Conservation (phyloP, 805 yeast species). For the Wickerhamiella vanderwaltii region DNA sequence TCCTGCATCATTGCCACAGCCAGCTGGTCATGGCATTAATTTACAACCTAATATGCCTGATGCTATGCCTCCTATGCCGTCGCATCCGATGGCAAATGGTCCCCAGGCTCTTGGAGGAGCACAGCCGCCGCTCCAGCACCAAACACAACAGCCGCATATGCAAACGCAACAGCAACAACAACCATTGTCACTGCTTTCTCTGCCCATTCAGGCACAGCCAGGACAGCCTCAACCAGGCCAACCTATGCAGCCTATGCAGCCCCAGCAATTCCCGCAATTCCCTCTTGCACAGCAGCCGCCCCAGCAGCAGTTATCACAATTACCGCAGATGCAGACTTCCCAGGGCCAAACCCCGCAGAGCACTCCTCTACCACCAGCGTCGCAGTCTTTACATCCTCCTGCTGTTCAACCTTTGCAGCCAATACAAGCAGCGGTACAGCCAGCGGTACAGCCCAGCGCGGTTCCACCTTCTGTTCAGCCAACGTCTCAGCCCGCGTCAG, state of each 20-base stretch:
- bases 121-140: conserved; percentile 14
- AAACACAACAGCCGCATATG: conserved; percentile 15
- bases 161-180: conserved; percentile 20
- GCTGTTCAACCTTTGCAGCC: too few relatives aligned
- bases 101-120: neutral
- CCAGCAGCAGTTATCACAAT: conserved; percentile 10
- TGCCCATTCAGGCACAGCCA: conserved; percentile 16
- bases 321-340: conserved; percentile 13
- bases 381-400: conserved; percentile 1
- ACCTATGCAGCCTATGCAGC: conserved; percentile 3
- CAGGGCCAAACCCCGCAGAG: conserved; percentile 17
- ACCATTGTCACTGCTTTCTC: too few relatives aligned
- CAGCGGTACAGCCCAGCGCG: too few relatives aligned
- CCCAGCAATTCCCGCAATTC: neutral
- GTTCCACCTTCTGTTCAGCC: too few relatives aligned
- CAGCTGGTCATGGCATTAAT: neutral
- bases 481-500: too few relatives aligned
- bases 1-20: conserved; percentile 7
- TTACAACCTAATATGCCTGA: conserved; percentile 2
- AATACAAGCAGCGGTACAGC: conserved; percentile 1
- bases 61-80: conserved; percentile 1
- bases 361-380: conserved; percentile 8
- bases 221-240: conserved; percentile 14
- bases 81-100: neutral
- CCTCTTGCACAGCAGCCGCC: conserved; percentile 3